Conservation (phyloP, 768 basidiomycete species). For the Leccinum truebloodii region DNA sequence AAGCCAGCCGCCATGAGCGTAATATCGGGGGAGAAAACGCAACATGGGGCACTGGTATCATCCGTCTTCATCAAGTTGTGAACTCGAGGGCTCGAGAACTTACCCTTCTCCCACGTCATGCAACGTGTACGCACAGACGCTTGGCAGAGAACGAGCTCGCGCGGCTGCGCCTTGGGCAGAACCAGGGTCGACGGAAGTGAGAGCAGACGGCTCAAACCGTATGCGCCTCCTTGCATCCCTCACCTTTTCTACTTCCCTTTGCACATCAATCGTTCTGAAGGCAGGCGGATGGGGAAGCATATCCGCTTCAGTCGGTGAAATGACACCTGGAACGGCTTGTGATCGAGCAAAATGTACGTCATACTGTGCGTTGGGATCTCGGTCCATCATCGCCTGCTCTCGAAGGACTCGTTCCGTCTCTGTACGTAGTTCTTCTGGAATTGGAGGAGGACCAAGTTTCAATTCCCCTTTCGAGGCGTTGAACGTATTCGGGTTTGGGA, state of each 20-base stretch:
- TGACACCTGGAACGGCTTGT: slow-evolving; percentile 51
- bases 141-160: slow-evolving; percentile 74
- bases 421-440: slow-evolving; percentile 74
- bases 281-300: slow-evolving; percentile 77
- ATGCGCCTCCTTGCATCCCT: slow-evolving; percentile 92
- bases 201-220: slow-evolving; percentile 74
- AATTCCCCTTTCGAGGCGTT: slow-evolving; percentile 75
- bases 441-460: slow-evolving; percentile 82
- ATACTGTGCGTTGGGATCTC: slow-evolving; percentile 65
- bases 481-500: slow-evolving; percentile 69
- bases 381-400: slow-evolving; percentile 78
- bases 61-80: slow-evolving; percentile 11
- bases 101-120: slow-evolving; percentile 97
- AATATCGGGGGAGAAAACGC: slow-evolving; percentile 87
- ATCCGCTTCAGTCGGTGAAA: slow-evolving; percentile 68
- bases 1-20: slow-evolving; percentile 95
- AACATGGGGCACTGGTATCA: slow-evolving; percentile 69
- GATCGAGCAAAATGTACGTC: slow-evolving; percentile 60
- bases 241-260: slow-evolving; percentile 86
- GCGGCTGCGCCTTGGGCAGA: slow-evolving; percentile 56
- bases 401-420: slow-evolving; percentile 80
- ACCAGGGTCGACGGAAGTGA: slow-evolving; percentile 56
- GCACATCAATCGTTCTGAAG: slow-evolving; percentile 86
- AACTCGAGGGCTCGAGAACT: slow-evolving; percentile 26
- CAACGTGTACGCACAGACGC: slow-evolving; percentile 92